These are phyloP conservation scores for Apium graveolens DNA, from an alignment of 129 eudicot species.

Conservation along the genomic window DNA sequence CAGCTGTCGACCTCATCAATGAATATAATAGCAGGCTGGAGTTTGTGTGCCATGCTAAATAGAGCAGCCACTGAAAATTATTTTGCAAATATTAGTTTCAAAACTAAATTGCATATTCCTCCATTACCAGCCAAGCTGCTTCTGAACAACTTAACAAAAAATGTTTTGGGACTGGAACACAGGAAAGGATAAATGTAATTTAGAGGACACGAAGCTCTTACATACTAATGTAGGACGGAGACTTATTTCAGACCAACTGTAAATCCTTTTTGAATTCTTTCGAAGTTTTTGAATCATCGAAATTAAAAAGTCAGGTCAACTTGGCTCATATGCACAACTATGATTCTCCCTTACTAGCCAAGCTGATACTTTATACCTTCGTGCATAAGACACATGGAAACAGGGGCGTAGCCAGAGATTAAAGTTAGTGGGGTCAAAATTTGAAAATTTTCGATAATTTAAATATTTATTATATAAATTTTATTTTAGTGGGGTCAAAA, in stretches of 20 bases:
- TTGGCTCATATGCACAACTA: too few species aligned
- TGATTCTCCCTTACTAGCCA: too few species aligned
- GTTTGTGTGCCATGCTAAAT: constrained; percentile 53
- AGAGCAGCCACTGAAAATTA: constrained; percentile 52
- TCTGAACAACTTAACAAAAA: not conserved
- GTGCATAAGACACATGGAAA: not conserved
- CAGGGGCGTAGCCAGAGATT: too few species aligned
- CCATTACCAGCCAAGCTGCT: too few species aligned
- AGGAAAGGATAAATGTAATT: not conserved
- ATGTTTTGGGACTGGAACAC: not conserved
- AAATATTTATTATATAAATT: too few species aligned
- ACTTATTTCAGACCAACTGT: not conserved
- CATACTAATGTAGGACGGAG: not conserved
- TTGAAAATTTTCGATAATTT: too few species aligned
- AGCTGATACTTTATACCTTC: not conserved
- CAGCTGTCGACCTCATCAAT: constrained; percentile 64
- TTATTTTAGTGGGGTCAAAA: too few species aligned
- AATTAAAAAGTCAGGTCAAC: too few species aligned
- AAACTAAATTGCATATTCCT: too few species aligned
- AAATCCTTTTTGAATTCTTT: not conserved
- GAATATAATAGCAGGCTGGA: constrained; percentile 64
- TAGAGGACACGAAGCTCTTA: not conserved
- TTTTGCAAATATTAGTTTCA: not conserved
- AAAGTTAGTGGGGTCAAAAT: too few species aligned
- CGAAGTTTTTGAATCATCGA: not conserved